These are phyloP conservation scores for Dendrocalamus sinicus DNA, from an alignment of 176 grass and related monocot genomes.

Conservation along the genomic window DNA sequence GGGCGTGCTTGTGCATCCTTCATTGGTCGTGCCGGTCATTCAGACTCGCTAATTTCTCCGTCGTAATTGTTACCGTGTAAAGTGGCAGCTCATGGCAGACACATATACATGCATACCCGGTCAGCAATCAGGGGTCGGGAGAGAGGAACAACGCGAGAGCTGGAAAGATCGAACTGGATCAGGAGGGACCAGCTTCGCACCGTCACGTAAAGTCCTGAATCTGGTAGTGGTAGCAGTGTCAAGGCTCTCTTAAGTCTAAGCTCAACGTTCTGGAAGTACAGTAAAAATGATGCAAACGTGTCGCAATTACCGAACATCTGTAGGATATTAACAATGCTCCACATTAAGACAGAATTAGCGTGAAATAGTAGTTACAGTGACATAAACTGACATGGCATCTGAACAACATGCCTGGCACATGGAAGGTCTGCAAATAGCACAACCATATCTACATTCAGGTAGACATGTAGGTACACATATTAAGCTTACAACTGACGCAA, in stretches of 20 bases:
- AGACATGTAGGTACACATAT: neutral
- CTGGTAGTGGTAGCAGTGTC: no score
- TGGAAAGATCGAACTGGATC: neutral
- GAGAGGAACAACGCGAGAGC: neutral
- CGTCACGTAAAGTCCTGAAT: no score
- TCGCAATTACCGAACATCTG: neutral
- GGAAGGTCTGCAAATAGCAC: constrained; percentile 10
- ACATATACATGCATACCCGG: neutral
- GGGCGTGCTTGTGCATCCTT: no score
- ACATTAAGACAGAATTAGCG: neutral
- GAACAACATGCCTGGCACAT: neutral
- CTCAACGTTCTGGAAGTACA: neutral
- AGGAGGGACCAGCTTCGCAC: neutral
- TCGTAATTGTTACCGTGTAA: constrained; percentile 13
- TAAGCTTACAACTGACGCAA: neutral
- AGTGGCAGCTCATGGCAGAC: constrained; percentile 19
- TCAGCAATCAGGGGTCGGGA: constrained; percentile 12
- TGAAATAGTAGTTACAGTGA: neutral
- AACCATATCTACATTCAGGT: neutral
- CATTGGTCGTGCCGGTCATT: no score
- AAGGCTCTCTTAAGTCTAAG: neutral
- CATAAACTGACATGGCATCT: constrained; percentile 3
- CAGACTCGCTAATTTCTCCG: neutral
- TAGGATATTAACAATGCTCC: neutral
- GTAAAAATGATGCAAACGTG: neutral